Percentiles rank a stretch among this genome's conserved stretches.
phyloP scores from a whole-genome alignment of 2,329 filamentous ascomycete genomes.

The Daldinia eschscholtzii region DNA sequence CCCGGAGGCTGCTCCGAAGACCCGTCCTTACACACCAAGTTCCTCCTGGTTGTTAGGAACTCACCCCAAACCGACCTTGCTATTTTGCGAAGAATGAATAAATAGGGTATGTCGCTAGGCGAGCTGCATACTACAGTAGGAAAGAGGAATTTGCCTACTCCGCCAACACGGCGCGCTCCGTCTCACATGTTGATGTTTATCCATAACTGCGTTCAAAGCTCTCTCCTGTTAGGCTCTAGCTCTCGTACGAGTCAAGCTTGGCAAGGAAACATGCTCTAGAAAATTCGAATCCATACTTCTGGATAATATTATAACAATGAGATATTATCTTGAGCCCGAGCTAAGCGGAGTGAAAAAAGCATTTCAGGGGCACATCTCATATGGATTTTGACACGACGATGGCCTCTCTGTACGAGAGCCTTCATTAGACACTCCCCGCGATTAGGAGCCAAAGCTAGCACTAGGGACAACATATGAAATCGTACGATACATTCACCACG shows the following conservation, averaged over 20 bases:
- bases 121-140: background rate
- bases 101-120: background rate
- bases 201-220: background rate
- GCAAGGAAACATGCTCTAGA: background rate
- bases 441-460: background rate
- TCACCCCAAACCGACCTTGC: background rate
- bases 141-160: slow-evolving; percentile 6
- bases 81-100: background rate
- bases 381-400: background rate
- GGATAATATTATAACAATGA: background rate
- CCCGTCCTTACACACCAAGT: no score
- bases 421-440: background rate
- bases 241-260: slow-evolving; percentile 7
- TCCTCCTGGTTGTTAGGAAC: background rate
- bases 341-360: background rate
- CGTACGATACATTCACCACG: slow-evolving; percentile 8
- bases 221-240: background rate
- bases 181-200: background rate
- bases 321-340: background rate
- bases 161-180: background rate
- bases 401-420: background rate
- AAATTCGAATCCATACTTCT: background rate
- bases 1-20: background rate
- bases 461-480: background rate
- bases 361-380: background rate